Evolutionary conservation across 2,329 filamentous ascomycete genomes (phyloP), one percentile per base, ranked within the genome.

Genomic region (Fusarium subglutinans): DNA sequence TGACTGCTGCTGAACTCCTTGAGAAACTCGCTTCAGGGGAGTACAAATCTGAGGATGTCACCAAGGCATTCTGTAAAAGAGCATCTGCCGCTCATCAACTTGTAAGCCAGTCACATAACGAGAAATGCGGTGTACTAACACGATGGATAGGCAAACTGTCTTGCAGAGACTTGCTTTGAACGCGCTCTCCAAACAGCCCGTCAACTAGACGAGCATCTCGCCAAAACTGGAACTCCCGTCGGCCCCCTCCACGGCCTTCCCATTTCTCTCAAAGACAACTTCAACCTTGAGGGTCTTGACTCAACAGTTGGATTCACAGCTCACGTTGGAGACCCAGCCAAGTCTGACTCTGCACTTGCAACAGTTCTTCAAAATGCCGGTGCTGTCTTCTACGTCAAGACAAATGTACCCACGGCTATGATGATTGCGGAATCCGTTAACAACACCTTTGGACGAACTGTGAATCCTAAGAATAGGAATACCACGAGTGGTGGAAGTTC

Each of bases 381-480:
- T 10, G 88, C 88, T 17, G 83, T 90, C 35, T 84, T 88, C 70
- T 89, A 88, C 76, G 86, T 87, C 71, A 89, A 90, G 81, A 90
- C 88, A 2, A 89, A 87, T 71, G 84, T 89, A 8, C 87, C 88
- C 1, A 91, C 89, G 4, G 89, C 90, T 18, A 90, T 92, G 86
- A 92, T 93, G 90, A 91, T 92, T 58, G 87, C 90, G 18, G 91
- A 93, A 78, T 88, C 86, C 4, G 88, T 91, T 22, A 93, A 92
- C 81, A 91, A 92, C 73, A 84, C 89, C 5, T 90, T 90, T 74
- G 91, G 91, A 45, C 85, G 90, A 18, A 91, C 90, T 0, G 79
- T 89, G 28, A 92, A 92, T 77, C 91, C 92, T 1, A 81, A 83
- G 12, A 91, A 92, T 77, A 86, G 89, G 30, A 81, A 81, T 6